Percentiles rank a stretch among this genome's conserved stretches.
Evolutionary conservation across 2,329 filamentous ascomycete species (phyloP).

Genomic region (Colletotrichum kahawae): DNA sequence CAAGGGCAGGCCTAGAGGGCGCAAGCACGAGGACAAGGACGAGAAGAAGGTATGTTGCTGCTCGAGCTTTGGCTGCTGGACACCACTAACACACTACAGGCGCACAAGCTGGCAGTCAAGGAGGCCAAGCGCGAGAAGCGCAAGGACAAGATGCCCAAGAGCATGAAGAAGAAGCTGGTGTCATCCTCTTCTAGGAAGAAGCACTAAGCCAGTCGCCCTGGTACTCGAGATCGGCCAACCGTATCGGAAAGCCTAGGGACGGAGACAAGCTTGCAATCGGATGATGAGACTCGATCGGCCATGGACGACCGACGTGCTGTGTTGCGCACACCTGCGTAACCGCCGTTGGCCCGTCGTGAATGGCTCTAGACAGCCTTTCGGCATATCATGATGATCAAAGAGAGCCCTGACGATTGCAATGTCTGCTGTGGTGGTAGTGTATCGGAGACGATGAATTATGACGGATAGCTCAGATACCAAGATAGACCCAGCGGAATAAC

Average conservation of each 20-base stretch:
- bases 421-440: background rate
- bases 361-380: slow-evolving; percentile 42
- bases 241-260: background rate
- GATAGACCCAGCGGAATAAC: background rate
- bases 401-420: slow-evolving; percentile 57
- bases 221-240: background rate
- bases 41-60: slow-evolving; percentile 69
- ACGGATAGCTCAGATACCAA: background rate
- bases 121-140: slow-evolving; percentile 94
- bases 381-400: slow-evolving; percentile 61
- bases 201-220: slow-evolving; percentile 46
- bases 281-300: slow-evolving; percentile 47
- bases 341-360: slow-evolving; percentile 32
- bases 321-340: slow-evolving; percentile 40
- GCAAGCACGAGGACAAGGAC: slow-evolving; percentile 90
- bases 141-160: slow-evolving; percentile 95
- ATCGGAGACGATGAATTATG: background rate
- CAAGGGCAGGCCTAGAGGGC: slow-evolving; percentile 75
- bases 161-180: slow-evolving; percentile 89
- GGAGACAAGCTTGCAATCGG: slow-evolving; percentile 38
- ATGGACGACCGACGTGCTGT: slow-evolving; percentile 11
- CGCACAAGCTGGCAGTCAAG: slow-evolving; percentile 89
- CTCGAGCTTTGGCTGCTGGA: fast-evolving
- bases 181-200: slow-evolving; percentile 66
- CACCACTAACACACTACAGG: slow-evolving; percentile 36